A percentile compares a stretch with the other conserved stretches of the same genome.
Conservation (phyloP, 2,329 filamentous ascomycete genomes). For the Pseudogymnoascus sp. region DNA sequence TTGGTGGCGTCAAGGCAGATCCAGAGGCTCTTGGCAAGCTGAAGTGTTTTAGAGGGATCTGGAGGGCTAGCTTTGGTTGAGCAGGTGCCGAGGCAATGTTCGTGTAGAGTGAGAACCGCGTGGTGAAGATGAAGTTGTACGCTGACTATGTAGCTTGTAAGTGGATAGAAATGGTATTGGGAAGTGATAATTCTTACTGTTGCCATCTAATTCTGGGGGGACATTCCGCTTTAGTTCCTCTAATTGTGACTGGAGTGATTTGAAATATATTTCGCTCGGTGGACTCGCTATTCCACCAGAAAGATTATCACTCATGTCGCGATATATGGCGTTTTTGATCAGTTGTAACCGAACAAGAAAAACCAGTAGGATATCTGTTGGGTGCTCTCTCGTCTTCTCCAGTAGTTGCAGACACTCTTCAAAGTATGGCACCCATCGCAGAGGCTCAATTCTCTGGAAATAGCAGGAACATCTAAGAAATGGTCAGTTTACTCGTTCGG, state of each 20-base stretch:
- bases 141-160: neutral
- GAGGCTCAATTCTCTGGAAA: conserved; percentile 13
- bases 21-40: neutral
- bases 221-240: neutral
- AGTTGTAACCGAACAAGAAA: neutral
- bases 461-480: conserved; percentile 9
- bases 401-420: conserved; percentile 12
- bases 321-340: neutral
- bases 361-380: conserved; percentile 10
- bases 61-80: neutral
- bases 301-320: neutral
- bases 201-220: neutral
- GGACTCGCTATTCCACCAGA: neutral
- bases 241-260: neutral
- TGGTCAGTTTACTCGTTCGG: neutral
- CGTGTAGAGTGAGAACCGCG: neutral
- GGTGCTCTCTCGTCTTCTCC: conserved; percentile 10
- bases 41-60: neutral
- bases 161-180: neutral
- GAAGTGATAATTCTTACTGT: neutral
- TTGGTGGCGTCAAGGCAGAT: neutral
- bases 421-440: conserved; percentile 13
- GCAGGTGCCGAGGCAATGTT: neutral
- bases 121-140: conserved; percentile 5
- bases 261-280: conserved; percentile 4